These are phyloP conservation scores for Mycena rebaudengoi DNA, from an alignment of 768 basidiomycete species.

Conservation along the genomic window DNA sequence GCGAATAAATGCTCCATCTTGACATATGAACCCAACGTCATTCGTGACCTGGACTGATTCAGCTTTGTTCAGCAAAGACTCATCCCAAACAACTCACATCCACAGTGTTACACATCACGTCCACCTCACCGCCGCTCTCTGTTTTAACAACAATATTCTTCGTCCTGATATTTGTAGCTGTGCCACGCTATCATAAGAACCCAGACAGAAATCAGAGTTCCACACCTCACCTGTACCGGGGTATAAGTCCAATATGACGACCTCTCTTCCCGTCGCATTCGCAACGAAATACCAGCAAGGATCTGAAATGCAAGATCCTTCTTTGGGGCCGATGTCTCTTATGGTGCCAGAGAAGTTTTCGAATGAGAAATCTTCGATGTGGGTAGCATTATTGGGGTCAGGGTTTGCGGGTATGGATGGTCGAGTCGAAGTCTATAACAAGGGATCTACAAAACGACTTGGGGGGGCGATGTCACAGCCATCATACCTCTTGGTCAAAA, in stretches of 20 bases:
- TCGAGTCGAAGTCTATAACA: slow-evolving; percentile 3
- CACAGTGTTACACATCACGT: slow-evolving; percentile 15
- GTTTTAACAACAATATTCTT: slow-evolving; percentile 18
- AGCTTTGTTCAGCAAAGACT: slow-evolving; percentile 9
- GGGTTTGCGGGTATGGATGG: slow-evolving; percentile 15
- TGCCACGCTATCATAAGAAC: slow-evolving; percentile 8
- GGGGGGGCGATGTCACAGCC: not conserved
- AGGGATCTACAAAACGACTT: not conserved
- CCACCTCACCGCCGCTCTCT: slow-evolving; percentile 14
- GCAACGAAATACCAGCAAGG: slow-evolving; percentile 19
- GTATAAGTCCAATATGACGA: slow-evolving; percentile 18
- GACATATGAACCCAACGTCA: slow-evolving; percentile 19
- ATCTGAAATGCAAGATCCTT: slow-evolving; percentile 18
- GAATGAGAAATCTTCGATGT: slow-evolving; percentile 15
- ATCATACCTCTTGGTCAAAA: slow-evolving; percentile 18
- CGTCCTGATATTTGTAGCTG: slow-evolving; percentile 15
- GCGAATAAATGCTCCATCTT: slow-evolving; percentile 19
- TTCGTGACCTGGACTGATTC: slow-evolving; percentile 15
- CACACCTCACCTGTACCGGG: slow-evolving; percentile 12
- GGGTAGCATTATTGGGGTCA: slow-evolving; percentile 15
- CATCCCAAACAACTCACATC: slow-evolving; percentile 10
- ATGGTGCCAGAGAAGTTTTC: slow-evolving; percentile 18
- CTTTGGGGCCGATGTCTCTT: slow-evolving; percentile 14
- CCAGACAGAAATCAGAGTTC: slow-evolving; percentile 5
- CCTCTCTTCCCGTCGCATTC: slow-evolving; percentile 20